Evolutionary conservation across 164 flowering plant species (phyloP).

Genomic region (Berberis thunbergii): DNA sequence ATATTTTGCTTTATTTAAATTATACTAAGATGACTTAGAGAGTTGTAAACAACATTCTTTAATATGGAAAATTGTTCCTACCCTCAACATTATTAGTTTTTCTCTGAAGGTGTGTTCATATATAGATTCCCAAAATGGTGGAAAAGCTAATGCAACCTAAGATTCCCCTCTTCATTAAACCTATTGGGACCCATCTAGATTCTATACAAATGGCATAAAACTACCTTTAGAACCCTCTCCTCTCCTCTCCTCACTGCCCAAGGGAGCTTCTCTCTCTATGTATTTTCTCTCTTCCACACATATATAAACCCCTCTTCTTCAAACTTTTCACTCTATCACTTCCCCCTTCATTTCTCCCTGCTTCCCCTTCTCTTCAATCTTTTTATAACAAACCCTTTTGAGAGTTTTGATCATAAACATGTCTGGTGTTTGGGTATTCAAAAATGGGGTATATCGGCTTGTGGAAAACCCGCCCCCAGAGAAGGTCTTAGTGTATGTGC

Average conservation of each 20-base stretch:
- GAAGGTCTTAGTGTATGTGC: conserved; percentile 45
- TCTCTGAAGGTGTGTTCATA: too few relatives aligned
- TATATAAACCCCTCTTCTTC: not conserved
- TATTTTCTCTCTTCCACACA: not conserved
- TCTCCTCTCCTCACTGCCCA: not conserved
- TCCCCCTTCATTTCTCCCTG: not conserved
- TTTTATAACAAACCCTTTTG: not conserved
- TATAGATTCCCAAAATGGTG: not conserved
- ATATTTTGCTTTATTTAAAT: too few relatives aligned
- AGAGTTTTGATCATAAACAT: conserved; percentile 10
- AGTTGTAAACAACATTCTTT: too few relatives aligned
- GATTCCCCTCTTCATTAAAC: not conserved
- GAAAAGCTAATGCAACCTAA: not conserved
- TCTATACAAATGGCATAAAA: not conserved
- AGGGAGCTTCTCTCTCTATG: not conserved
- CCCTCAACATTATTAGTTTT: too few relatives aligned
- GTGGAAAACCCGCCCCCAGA: conserved; percentile 17
- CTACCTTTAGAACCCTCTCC: not conserved
- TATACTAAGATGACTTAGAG: too few relatives aligned
- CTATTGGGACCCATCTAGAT: not conserved
- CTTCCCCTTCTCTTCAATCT: not conserved
- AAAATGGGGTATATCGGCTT: conserved; percentile 20
- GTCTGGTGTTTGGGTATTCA: conserved; percentile 71
- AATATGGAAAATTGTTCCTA: too few relatives aligned
- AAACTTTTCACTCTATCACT: not conserved